These are phyloP conservation scores for Danielozyma ontarioensis DNA, from an alignment of 805 yeast species.

Conservation along the genomic window DNA sequence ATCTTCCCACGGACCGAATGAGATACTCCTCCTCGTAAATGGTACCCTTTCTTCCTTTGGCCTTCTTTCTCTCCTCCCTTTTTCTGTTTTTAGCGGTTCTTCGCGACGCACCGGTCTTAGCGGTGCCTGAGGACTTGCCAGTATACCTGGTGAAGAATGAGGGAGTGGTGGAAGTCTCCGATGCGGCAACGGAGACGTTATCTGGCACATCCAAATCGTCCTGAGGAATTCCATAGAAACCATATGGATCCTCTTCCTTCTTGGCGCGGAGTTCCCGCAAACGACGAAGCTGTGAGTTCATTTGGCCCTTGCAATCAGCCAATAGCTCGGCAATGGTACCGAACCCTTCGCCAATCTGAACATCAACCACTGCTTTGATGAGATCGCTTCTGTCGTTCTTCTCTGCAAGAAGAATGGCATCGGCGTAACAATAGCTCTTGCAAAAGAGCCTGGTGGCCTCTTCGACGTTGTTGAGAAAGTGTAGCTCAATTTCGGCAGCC, in stretches of 20 bases:
- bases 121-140: slow-evolving; percentile 93
- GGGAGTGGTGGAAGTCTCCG: slow-evolving; percentile 88
- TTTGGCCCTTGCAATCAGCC: slow-evolving; percentile 90
- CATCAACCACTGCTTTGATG: slow-evolving; percentile 58
- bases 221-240: slow-evolving; percentile 66
- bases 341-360: slow-evolving; percentile 80
- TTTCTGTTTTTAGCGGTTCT: slow-evolving; percentile 87
- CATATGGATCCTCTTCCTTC: slow-evolving; percentile 79
- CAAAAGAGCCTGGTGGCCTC: slow-evolving; percentile 67
- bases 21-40: slow-evolving; percentile 96
- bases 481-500: slow-evolving; percentile 71
- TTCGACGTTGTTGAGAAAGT: slow-evolving; percentile 55
- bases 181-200: slow-evolving; percentile 89
- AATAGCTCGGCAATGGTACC: slow-evolving; percentile 80
- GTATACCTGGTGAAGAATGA: slow-evolving; percentile 95
- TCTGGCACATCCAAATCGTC: slow-evolving; percentile 73
- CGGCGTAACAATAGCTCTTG: slow-evolving; percentile 67
- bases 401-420: slow-evolving; percentile 64
- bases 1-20: slow-evolving; percentile 80
- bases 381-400: slow-evolving; percentile 41
- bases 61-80: slow-evolving; percentile 92
- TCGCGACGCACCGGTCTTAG: slow-evolving; percentile 93
- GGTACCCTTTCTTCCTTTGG: slow-evolving; percentile 96
- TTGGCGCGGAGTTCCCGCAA: slow-evolving; percentile 79
- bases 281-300: slow-evolving; percentile 76